Conservation (phyloP, 257 asterid species). For the Nicotiana paniculata region DNA sequence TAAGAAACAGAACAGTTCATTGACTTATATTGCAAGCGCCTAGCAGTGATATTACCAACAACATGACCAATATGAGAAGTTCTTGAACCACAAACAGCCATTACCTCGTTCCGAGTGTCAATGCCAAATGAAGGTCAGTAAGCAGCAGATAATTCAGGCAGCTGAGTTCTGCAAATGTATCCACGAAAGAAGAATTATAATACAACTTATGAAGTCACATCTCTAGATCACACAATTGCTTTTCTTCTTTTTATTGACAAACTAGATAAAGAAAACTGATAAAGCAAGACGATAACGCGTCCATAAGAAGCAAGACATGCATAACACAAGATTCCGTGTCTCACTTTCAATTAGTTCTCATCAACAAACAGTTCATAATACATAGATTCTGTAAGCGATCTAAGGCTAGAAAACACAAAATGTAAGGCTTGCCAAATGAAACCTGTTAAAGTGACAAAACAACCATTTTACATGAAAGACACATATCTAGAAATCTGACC, state of each 20-base stretch:
- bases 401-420: background rate
- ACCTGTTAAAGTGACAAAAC: background rate
- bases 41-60: background rate
- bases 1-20: background rate
- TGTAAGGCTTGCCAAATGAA: background rate
- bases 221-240: background rate
- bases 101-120: background rate
- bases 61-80: background rate
- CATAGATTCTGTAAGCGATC: background rate
- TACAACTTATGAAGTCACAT: background rate
- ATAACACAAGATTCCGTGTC: background rate
- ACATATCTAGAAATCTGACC: background rate
- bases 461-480: background rate
- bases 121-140: background rate
- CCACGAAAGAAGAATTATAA: background rate
- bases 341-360: background rate
- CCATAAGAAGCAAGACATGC: background rate
- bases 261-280: background rate
- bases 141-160: background rate
- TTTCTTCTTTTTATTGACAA: background rate
- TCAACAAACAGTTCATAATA: background rate
- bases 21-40: background rate
- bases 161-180: background rate
- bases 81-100: conserved; percentile 4
- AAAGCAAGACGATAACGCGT: background rate